Base-by-base conservation (phyloP, 441 rosid species). In the Adansonia grandidieri region DNA sequence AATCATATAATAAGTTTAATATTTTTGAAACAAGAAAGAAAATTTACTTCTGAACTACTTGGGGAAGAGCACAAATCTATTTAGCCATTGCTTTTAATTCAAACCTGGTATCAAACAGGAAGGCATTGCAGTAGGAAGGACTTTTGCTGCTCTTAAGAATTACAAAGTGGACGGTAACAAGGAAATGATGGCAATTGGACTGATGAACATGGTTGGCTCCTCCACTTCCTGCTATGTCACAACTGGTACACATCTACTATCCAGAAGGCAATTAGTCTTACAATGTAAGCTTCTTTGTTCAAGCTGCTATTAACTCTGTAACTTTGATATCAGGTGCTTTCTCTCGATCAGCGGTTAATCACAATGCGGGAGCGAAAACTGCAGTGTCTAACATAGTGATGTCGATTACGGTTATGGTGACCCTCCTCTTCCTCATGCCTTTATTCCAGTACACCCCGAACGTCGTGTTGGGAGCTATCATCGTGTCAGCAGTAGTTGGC, bases 71-170 rank as follows among this genome's bases (percentile, higher is more conserved):
- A 24, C 44, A 62, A 62, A 28, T 28, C 9, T 28, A 13, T 24
- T 65, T 45, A 6, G 19, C 61, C 58, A 6, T 71, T 14, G 57
- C 45, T 54, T 37, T 51, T 72, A 50, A 50, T 51, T 32, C 15
- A 54, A 37, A 32, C 60, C 37, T 44, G 22, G 65, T 47, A 71
- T 76, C 9, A 45, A 75, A 61, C 91, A 95, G 99, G 99, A 95
- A 88, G 99, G 99, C 13, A 90, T 95, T 77, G 99, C 99, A 32
- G 97, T 96, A 10, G 99, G 98, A 80, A 91, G 98, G 83, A 96
- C 98, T 66, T 96, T 96, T 81, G 99, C 98, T 48, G 89, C 94
- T 47, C 76, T 95, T 65, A 92, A 91, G 83, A 88, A 92, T 82
- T 93, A 93, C 83, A 90, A 91, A 82, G 91, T 92, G 24, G 99